phyloP scores from a whole-genome alignment of 495 filamentous ascomycete genomes.

The Jackrogersella multiformis region DNA sequence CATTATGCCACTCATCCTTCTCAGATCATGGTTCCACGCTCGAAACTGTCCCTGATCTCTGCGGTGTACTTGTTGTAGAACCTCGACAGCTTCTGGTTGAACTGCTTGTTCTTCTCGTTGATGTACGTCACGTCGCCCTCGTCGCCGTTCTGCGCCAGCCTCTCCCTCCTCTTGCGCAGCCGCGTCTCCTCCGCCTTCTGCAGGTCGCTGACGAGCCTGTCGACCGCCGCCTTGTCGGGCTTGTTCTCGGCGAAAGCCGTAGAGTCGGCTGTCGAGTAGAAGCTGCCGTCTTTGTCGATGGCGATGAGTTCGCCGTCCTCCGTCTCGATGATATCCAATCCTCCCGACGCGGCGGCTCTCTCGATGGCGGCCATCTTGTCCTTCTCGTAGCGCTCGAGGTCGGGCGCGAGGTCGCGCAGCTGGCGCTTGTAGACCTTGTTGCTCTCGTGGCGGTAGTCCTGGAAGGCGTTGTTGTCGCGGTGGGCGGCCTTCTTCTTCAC shows the following conservation, averaged over 20 bases:
- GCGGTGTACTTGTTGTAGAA: conserved; percentile 99
- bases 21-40: conserved; percentile 91
- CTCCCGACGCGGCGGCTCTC: conserved; percentile 79
- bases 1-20: conserved; percentile 14
- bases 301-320: conserved; percentile 94
- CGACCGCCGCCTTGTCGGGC: conserved; percentile 89
- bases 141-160: conserved; percentile 75
- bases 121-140: conserved; percentile 96
- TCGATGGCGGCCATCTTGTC: conserved; percentile 87
- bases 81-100: conserved; percentile 93
- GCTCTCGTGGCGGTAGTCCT: conserved; percentile 86
- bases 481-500: conserved; percentile 85
- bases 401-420: conserved; percentile 72
- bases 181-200: conserved; percentile 87
- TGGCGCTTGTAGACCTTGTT: conserved; percentile 94
- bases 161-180: conserved; percentile 83
- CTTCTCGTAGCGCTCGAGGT: conserved; percentile 83
- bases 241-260: conserved; percentile 84
- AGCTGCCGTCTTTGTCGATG: conserved; percentile 86
- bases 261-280: conserved; percentile 86
- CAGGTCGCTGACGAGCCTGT: conserved; percentile 85
- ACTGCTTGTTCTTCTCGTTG: conserved; percentile 99
- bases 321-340: conserved; percentile 91
- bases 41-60: conserved; percentile 97
- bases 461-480: conserved; percentile 86